These are phyloP conservation scores for Silene uniflora DNA, from an alignment of 148 eudicot species.

Conservation along the genomic window DNA sequence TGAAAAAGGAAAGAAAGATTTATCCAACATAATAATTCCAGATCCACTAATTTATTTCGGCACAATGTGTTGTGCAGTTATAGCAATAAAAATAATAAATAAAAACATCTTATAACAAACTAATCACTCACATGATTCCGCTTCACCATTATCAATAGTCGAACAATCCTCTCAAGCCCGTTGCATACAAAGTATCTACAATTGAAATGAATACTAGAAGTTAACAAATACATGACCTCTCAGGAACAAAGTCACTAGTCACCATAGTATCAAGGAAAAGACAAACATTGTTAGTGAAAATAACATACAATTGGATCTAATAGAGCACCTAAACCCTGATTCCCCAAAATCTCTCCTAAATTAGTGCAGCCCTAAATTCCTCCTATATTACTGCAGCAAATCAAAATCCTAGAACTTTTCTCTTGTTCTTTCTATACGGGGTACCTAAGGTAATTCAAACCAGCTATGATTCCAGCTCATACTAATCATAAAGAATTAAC, in stretches of 20 bases:
- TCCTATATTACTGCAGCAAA: background rate
- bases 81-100: background rate
- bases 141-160: conserved; percentile 75
- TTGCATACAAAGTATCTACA: conserved; percentile 77
- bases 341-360: background rate
- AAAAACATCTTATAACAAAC: conserved; percentile 7
- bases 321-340: background rate
- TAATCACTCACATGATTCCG: conserved; percentile 77
- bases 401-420: background rate
- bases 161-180: conserved; percentile 87
- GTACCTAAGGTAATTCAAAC: background rate
- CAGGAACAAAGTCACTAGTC: background rate
- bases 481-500: background rate
- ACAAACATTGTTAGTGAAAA: background rate
- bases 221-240: background rate
- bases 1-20: background rate
- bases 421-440: background rate
- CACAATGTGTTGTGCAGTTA: background rate
- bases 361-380: background rate
- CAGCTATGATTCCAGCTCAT: background rate
- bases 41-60: background rate
- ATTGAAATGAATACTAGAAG: background rate
- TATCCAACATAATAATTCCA: conserved; percentile 3
- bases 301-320: background rate
- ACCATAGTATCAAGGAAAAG: background rate